phyloP scores from a whole-genome alignment of 768 basidiomycete genomes.

The Russula olivacea region DNA sequence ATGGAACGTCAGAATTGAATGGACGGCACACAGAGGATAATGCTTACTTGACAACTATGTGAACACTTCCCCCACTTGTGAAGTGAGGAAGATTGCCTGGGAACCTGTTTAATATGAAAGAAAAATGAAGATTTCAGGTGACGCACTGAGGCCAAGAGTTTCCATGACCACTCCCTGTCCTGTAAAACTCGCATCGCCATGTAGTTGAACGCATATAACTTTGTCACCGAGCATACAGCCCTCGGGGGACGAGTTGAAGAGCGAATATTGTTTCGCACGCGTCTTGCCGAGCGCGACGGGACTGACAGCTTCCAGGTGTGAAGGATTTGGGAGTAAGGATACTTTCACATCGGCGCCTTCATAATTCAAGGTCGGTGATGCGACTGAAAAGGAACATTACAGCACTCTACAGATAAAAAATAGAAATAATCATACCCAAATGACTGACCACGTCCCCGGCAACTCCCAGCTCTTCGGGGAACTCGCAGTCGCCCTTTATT shows the following conservation, averaged over 20 bases:
- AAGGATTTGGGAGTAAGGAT: slow-evolving; percentile 75
- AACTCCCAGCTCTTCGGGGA: slow-evolving; percentile 57
- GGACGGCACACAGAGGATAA: background rate
- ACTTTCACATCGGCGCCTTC: slow-evolving; percentile 55
- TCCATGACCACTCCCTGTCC: slow-evolving; percentile 93
- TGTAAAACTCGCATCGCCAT: slow-evolving; percentile 88
- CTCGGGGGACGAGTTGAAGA: slow-evolving; percentile 54
- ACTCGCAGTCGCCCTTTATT: slow-evolving; percentile 72
- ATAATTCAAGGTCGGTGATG: slow-evolving; percentile 61
- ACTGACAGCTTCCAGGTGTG: slow-evolving; percentile 81
- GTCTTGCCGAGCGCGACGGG: slow-evolving; percentile 86
- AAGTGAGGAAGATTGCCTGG: slow-evolving; percentile 84
- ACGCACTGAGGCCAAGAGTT: slow-evolving; percentile 70
- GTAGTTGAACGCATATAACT: slow-evolving; percentile 85
- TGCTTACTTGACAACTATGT: slow-evolving; percentile 84
- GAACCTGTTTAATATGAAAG: background rate
- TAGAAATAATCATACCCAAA: slow-evolving; percentile 43
- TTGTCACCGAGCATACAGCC: slow-evolving; percentile 50
- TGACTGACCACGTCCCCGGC: slow-evolving; percentile 89
- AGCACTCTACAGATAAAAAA: background rate
- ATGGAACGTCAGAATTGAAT: slow-evolving; percentile 8
- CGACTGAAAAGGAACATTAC: slow-evolving; percentile 35
- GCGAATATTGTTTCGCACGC: slow-evolving; percentile 81
- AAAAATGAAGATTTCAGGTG: background rate
- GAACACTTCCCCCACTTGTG: slow-evolving; percentile 84